Evolutionary conservation across 345 rosid genomes (phyloP), one percentile per base, ranked within the genome.

Genomic region (Rhodomyrtus tomentosa): DNA sequence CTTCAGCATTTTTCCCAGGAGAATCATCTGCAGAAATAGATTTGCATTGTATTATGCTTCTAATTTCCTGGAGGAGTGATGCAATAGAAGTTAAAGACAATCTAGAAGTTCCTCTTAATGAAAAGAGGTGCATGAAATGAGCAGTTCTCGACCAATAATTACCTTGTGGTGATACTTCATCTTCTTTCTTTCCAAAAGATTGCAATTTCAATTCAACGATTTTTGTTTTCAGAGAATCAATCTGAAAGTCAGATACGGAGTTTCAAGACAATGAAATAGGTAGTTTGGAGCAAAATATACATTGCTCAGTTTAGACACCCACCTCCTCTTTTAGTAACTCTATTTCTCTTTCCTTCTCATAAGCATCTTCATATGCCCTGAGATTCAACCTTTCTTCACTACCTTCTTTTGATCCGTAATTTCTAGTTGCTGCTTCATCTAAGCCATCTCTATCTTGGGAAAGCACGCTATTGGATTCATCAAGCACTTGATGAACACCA

Each of bases 301-400:
- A 50, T 51, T 55, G 5, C 14, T 10, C 62, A 85, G 15, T 50
- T 51, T 38, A 73, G 81, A 32, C n/a, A 3, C 86, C 82, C 72
- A 97, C 99, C 98, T 95, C 98, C 83, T 94, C 92, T 85, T 53
- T 88, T 25, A 97, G 90, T 86, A 88, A 83, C 85, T 87, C 87
- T 84, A 92, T 90, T 73, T 79, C 86, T 89, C 83, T 82, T 81
- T 91, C 92, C 59, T 88, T 89, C 68, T 86, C 85, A 50, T 55
- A 45, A 5, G 87, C 83, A 81, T 79, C 87, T 81, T 86, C 87
- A 82, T 84, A 84, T 53, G 83, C 89, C 83, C 86, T 87, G 40
- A 81, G 86, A 62, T 48, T 55, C 83, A 81, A 86, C 68, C 89
- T 86, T 85, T 88, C 94, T 82, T 81, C 29, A 56, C 68, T 80